A percentile compares a stretch with the other conserved stretches of the same genome.
phyloP scores from a whole-genome alignment of 352 stramenopile genomes.

The Aphanomyces invadans region DNA sequence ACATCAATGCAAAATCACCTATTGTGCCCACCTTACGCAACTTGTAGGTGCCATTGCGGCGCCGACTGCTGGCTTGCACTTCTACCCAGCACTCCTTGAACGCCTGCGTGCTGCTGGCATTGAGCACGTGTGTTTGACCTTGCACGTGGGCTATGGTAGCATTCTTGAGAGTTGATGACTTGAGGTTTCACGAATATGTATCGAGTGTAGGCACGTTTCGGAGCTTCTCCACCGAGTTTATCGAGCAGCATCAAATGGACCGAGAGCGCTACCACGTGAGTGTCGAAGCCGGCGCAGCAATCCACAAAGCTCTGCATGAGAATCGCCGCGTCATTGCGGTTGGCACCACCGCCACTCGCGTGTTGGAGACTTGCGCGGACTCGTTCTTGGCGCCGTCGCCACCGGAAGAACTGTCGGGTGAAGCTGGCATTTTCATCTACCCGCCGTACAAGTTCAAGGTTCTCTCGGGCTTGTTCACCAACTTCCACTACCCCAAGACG shows the following conservation, averaged over 20 bases:
- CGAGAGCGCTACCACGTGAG: slow-evolving; percentile 22
- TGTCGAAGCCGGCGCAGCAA: not conserved
- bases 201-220: slow-evolving; percentile 12
- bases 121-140: slow-evolving; percentile 16
- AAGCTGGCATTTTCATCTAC: slow-evolving; percentile 24
- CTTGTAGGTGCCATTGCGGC: slow-evolving; percentile 15
- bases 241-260: slow-evolving; percentile 25
- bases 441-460: slow-evolving; percentile 24
- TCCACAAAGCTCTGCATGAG: slow-evolving; percentile 13
- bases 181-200: not conserved
- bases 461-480: slow-evolving; percentile 19
- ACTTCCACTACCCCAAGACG: slow-evolving; percentile 26
- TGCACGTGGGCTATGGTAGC: slow-evolving; percentile 21
- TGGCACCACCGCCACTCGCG: slow-evolving; percentile 19
- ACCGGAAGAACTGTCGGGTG: not conserved
- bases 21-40: not conserved
- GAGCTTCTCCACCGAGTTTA: slow-evolving; percentile 21
- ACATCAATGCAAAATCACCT: not conserved
- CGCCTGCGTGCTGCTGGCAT: slow-evolving; percentile 5
- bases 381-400: not conserved
- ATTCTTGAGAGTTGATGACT: not conserved
- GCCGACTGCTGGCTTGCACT: slow-evolving; percentile 20
- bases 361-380: slow-evolving; percentile 15
- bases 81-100: slow-evolving; percentile 18
- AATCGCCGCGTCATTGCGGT: slow-evolving; percentile 18